These are phyloP conservation scores for Daldinia decipiens DNA, from an alignment of 495 filamentous ascomycete species.

Conservation along the genomic window DNA sequence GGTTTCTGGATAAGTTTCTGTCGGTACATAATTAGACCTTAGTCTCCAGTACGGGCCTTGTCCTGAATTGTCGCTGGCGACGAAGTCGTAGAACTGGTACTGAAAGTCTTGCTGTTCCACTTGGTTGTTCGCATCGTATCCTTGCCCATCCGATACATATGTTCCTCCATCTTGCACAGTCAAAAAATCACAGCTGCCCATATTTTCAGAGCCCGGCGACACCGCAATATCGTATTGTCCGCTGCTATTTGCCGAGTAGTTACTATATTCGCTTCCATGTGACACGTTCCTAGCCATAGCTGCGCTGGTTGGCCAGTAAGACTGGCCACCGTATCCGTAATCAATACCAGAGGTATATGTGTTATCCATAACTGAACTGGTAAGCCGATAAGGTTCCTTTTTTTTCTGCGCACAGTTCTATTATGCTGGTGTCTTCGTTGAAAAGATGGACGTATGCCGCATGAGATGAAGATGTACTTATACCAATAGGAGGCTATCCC, in stretches of 20 bases:
- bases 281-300: slow-evolving; percentile 34
- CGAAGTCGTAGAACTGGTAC: slow-evolving; percentile 36
- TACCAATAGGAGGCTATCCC: slow-evolving; percentile 22
- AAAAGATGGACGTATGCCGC: slow-evolving; percentile 11
- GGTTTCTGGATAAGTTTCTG: slow-evolving; percentile 18
- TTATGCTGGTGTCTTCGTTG: slow-evolving; percentile 23
- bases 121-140: slow-evolving; percentile 15
- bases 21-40: slow-evolving; percentile 21
- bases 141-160: slow-evolving; percentile 18
- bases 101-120: slow-evolving; percentile 11
- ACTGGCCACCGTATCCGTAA: slow-evolving; percentile 25
- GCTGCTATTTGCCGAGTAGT: slow-evolving; percentile 35
- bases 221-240: slow-evolving; percentile 31
- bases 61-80: slow-evolving; percentile 25
- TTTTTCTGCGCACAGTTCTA: slow-evolving; percentile 23
- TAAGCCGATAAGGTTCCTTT: slow-evolving; percentile 1
- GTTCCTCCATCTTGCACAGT: slow-evolving; percentile 1
- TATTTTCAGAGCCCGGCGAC: slow-evolving; percentile 26
- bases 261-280: slow-evolving; percentile 24
- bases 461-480: slow-evolving; percentile 34
- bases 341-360: slow-evolving; percentile 16
- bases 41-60: slow-evolving; percentile 41
- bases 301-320: slow-evolving; percentile 28
- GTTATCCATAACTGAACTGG: slow-evolving; percentile 23
- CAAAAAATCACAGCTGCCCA: slow-evolving; percentile 11